Conservation (phyloP, 257 asterid species). For the Galeopsis tetrahit region DNA sequence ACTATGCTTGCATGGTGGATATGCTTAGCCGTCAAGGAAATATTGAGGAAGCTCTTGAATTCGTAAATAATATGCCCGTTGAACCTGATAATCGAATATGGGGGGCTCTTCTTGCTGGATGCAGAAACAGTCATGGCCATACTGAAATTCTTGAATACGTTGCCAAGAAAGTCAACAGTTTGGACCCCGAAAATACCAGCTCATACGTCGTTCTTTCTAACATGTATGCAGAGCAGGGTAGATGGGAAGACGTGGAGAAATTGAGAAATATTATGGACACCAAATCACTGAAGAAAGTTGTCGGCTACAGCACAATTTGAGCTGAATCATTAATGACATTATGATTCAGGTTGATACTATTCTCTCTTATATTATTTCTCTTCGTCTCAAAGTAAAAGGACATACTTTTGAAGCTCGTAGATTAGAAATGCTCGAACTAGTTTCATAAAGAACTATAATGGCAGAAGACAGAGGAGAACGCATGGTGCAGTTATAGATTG, state of each 20-base stretch:
- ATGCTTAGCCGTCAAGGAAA: slow-evolving; percentile 89
- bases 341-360: not conserved
- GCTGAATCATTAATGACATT: slow-evolving; percentile 7
- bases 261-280: slow-evolving; percentile 53
- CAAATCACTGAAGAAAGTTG: slow-evolving; percentile 58
- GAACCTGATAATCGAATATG: slow-evolving; percentile 79
- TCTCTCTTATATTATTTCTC: slow-evolving; percentile 1
- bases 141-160: slow-evolving; percentile 51
- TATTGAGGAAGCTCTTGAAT: slow-evolving; percentile 74
- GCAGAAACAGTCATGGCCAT: slow-evolving; percentile 54
- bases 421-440: slow-evolving; percentile 7
- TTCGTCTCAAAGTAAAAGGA: not conserved
- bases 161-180: slow-evolving; percentile 54
- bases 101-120: slow-evolving; percentile 86
- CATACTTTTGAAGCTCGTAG: not conserved
- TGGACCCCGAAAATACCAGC: slow-evolving; percentile 62
- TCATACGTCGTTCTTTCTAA: slow-evolving; percentile 62
- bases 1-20: slow-evolving; percentile 91
- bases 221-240: slow-evolving; percentile 70
- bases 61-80: slow-evolving; percentile 69
- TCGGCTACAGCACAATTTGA: slow-evolving; percentile 60
- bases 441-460: not conserved
- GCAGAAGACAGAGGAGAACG: slow-evolving; percentile 11
- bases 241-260: slow-evolving; percentile 75
- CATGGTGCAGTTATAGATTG: not conserved